A percentile compares a stretch with the other conserved stretches of the same genome.
Conservation (phyloP, 2,329 filamentous ascomycete species). For the Colletotrichum cordylinicola region DNA sequence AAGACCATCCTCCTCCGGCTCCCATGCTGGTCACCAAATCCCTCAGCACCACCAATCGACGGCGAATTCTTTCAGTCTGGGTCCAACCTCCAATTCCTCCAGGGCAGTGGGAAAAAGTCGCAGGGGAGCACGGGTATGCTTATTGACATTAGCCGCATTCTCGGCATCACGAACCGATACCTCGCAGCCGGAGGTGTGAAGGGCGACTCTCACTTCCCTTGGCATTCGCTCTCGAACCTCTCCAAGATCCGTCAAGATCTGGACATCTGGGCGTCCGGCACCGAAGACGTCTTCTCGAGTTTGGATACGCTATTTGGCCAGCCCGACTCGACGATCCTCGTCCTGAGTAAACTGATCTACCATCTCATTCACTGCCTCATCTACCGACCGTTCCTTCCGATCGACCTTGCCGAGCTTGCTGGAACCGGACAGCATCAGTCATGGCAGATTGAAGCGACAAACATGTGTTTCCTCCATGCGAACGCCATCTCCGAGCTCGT, state of each 20-base stretch:
- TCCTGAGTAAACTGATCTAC: constrained; percentile 86
- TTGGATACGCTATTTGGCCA: constrained; percentile 79
- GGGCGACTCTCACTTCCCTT: constrained; percentile 88
- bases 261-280: constrained; percentile 84
- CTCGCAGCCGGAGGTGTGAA: constrained; percentile 86
- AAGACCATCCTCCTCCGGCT: constrained; percentile 77
- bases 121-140: constrained; percentile 82
- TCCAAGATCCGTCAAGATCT: constrained; percentile 87
- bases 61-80: constrained; percentile 83
- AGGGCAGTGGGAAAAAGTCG: constrained; percentile 70
- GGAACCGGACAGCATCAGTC: constrained; percentile 85
- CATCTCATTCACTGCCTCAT: constrained; percentile 87
- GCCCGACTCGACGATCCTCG: constrained; percentile 76
- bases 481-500: constrained; percentile 87
- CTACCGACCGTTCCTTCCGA: constrained; percentile 85
- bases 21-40: constrained; percentile 74
- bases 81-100: constrained; percentile 77
- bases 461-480: constrained; percentile 84
- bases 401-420: constrained; percentile 81
- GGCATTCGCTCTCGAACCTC: constrained; percentile 84
- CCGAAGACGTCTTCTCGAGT: constrained; percentile 79
- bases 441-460: constrained; percentile 92
- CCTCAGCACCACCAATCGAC: constrained; percentile 67
- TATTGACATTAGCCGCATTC: constrained; percentile 82
- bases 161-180: constrained; percentile 85